Evolutionary conservation across 768 basidiomycete species (phyloP).

Genomic region (Suillus subluteus): DNA sequence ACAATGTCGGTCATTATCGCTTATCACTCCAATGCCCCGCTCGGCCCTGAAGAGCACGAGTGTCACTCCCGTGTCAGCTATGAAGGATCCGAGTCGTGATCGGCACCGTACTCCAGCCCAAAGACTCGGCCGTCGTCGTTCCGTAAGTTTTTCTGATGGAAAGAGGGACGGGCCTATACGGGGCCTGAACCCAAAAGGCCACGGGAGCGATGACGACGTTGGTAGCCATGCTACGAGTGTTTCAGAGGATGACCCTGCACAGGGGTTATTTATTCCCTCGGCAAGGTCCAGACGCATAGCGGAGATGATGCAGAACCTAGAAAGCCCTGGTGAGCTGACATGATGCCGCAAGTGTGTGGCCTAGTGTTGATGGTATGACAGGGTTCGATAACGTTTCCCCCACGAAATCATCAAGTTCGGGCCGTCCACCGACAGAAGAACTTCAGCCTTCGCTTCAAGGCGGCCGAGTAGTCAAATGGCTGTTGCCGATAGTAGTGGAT

Average conservation of each 20-base stretch:
- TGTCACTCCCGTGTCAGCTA: constrained; percentile 59
- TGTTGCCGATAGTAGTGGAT: constrained; percentile 23
- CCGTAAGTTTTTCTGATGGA: constrained; percentile 97
- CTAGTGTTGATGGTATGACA: constrained; percentile 17
- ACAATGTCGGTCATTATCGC: constrained; percentile 16
- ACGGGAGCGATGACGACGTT: constrained; percentile 42
- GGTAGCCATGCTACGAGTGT: constrained; percentile 19
- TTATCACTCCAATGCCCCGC: constrained; percentile 34
- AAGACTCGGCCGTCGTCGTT: constrained; percentile 61
- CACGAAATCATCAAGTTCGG: constrained; percentile 53
- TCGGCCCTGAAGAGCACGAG: constrained; percentile 48
- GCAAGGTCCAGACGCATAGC: constrained; percentile 80
- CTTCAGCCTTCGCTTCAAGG: constrained; percentile 48
- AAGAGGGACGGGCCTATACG: constrained; percentile 86
- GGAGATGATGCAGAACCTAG: constrained; percentile 76
- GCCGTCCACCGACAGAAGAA: constrained; percentile 46
- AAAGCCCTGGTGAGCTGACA: constrained; percentile 59
- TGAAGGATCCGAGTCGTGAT: constrained; percentile 56
- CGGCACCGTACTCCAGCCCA: constrained; percentile 59
- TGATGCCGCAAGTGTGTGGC: constrained; percentile 7
- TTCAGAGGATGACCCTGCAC: constrained; percentile 22
- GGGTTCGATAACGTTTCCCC: constrained; percentile 56
- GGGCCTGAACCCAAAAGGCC: constrained; percentile 49
- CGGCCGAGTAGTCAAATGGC: constrained; percentile 40
- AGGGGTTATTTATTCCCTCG: constrained; percentile 51